phyloP scores from a whole-genome alignment of 108 stramenopile species.

The Cyclostephanos tholiformis region DNA sequence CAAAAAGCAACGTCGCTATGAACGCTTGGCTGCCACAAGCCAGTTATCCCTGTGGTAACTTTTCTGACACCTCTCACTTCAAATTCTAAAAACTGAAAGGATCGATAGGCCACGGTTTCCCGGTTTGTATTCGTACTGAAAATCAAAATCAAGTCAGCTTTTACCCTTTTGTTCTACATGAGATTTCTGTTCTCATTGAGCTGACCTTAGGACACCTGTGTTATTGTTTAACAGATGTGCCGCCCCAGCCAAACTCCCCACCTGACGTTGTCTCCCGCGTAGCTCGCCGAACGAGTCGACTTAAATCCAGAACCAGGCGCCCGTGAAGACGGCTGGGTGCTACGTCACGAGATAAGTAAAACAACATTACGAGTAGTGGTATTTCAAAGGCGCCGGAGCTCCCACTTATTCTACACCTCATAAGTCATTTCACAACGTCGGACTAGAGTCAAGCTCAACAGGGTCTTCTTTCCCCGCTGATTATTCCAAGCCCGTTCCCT shows the following conservation, averaged over 20 bases:
- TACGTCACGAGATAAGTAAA: slow-evolving; percentile 95
- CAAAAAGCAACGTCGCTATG: slow-evolving; percentile 91
- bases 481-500: slow-evolving; percentile 94
- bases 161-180: slow-evolving; percentile 93
- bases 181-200: slow-evolving; percentile 97
- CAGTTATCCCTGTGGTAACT: slow-evolving; percentile 99
- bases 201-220: slow-evolving; percentile 96
- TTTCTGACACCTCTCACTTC: slow-evolving; percentile 98
- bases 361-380: slow-evolving; percentile 98
- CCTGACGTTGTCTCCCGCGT: slow-evolving; percentile 94
- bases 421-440: slow-evolving; percentile 97
- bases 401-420: slow-evolving; percentile 98
- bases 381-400: slow-evolving; percentile 92
- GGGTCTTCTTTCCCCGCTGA: slow-evolving; percentile 96
- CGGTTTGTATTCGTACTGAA: slow-evolving; percentile 96
- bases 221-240: slow-evolving; percentile 94
- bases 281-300: slow-evolving; percentile 60
- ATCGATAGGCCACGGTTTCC: slow-evolving; percentile 97
- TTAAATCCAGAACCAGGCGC: slow-evolving; percentile 82
- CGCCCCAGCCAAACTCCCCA: slow-evolving; percentile 96
- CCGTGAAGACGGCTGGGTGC: slow-evolving; percentile 78
- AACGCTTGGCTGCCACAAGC: slow-evolving; percentile 95
- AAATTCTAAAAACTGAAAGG: slow-evolving; percentile 95
- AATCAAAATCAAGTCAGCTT: slow-evolving; percentile 97
- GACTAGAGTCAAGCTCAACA: slow-evolving; percentile 99